Percentiles rank a stretch among this genome's conserved stretches.
phyloP scores from a whole-genome alignment of 257 asterid genomes.

The Striga asiatica region DNA sequence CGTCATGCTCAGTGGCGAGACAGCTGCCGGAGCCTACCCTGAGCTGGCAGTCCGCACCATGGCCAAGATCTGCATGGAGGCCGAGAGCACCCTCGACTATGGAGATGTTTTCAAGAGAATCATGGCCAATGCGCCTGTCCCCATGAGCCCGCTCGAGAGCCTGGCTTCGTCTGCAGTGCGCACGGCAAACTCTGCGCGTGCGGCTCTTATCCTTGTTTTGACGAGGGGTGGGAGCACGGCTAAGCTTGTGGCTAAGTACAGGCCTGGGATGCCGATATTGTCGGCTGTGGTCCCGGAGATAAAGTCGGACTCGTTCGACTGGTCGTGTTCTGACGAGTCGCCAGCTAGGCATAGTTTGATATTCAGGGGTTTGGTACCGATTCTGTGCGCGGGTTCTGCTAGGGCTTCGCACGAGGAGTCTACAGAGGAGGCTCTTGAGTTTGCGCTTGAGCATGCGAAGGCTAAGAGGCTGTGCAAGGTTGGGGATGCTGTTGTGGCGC shows the following conservation, averaged over 20 bases:
- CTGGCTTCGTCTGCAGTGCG: slow-evolving; percentile 80
- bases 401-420: slow-evolving; percentile 85
- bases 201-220: slow-evolving; percentile 59
- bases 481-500: slow-evolving; percentile 73
- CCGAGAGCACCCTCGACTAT: slow-evolving; percentile 71
- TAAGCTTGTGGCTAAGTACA: slow-evolving; percentile 71
- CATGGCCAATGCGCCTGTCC: slow-evolving; percentile 68
- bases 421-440: slow-evolving; percentile 75
- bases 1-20: slow-evolving; percentile 91
- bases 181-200: slow-evolving; percentile 67
- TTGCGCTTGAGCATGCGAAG: slow-evolving; percentile 72
- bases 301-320: slow-evolving; percentile 65
- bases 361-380: slow-evolving; percentile 67
- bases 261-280: slow-evolving; percentile 75
- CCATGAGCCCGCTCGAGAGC: slow-evolving; percentile 81
- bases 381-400: slow-evolving; percentile 74
- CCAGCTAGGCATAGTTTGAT: slow-evolving; percentile 85
- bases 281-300: slow-evolving; percentile 84
- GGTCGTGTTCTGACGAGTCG: slow-evolving; percentile 80
- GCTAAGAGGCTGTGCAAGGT: slow-evolving; percentile 59
- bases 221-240: slow-evolving; percentile 88
- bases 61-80: slow-evolving; percentile 81
- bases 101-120: slow-evolving; percentile 61
- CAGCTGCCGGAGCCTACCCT: slow-evolving; percentile 94
- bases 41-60: slow-evolving; percentile 79